phyloP scores from a whole-genome alignment of 1,139 yeast species.

The Debaryomyces singareniensis region DNA sequence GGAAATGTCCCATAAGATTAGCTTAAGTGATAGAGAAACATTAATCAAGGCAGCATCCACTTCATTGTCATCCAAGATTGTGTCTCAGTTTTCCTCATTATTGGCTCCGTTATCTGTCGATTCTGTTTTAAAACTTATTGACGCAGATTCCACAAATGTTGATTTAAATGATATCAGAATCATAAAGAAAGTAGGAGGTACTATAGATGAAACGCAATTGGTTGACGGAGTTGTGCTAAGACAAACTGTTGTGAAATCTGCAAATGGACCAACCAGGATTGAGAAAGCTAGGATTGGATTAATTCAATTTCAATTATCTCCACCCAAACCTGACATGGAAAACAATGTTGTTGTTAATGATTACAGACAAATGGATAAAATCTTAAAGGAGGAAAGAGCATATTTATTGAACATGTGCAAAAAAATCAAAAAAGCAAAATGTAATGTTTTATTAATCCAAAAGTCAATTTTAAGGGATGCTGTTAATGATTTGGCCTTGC shows the following conservation, averaged over 20 bases:
- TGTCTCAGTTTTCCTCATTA: slow-evolving; percentile 78
- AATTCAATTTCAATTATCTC: slow-evolving; percentile 92
- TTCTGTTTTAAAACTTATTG: slow-evolving; percentile 75
- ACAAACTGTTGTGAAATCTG: slow-evolving; percentile 80
- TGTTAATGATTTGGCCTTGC: slow-evolving; percentile 92
- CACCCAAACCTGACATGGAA: slow-evolving; percentile 99
- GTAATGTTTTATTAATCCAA: slow-evolving; percentile 90
- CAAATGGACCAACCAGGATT: slow-evolving; percentile 94
- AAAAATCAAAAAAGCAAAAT: slow-evolving; percentile 92
- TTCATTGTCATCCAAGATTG: slow-evolving; percentile 90
- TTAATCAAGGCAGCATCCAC: slow-evolving; percentile 90
- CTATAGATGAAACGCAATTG: slow-evolving; percentile 92
- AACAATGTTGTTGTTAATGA: slow-evolving; percentile 95
- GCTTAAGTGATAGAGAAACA: slow-evolving; percentile 71
- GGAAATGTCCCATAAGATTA: slow-evolving; percentile 78
- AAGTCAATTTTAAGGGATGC: slow-evolving; percentile 96
- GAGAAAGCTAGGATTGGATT: slow-evolving; percentile 93
- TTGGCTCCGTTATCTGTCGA: slow-evolving; percentile 95
- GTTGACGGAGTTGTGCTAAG: slow-evolving; percentile 92
- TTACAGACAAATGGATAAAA: slow-evolving; percentile 98
- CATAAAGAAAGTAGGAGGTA: slow-evolving; percentile 93
- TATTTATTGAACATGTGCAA: slow-evolving; percentile 91
- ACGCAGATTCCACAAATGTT: slow-evolving; percentile 51
- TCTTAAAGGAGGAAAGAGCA: slow-evolving; percentile 94
- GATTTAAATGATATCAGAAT: slow-evolving; percentile 85